Percentiles rank a stretch among this genome's conserved stretches.
Conservation (phyloP, 2,329 filamentous ascomycete species). For the Xylaria sp. region DNA sequence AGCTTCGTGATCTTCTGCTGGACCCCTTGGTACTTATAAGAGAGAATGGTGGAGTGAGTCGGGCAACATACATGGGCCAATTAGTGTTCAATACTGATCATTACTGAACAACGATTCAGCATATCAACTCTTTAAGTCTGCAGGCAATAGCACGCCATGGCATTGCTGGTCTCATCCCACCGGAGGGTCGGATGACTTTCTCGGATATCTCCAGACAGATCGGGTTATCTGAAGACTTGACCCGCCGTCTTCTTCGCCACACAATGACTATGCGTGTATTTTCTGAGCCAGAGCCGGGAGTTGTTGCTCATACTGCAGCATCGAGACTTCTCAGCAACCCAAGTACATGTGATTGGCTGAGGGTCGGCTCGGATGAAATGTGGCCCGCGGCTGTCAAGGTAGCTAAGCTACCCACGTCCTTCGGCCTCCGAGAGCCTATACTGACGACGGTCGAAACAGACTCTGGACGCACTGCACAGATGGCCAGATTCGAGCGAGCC, state of each 20-base stretch:
- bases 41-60: no score
- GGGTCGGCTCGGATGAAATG: constrained; percentile 49
- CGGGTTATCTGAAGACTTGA: constrained; percentile 40
- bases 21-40: constrained; percentile 24
- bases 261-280: constrained; percentile 56
- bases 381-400: constrained; percentile 48
- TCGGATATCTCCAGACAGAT: constrained; percentile 43
- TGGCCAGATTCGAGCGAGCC: constrained; percentile 53
- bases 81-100: no score
- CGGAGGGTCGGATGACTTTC: constrained; percentile 43
- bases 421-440: no score
- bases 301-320: constrained; percentile 54
- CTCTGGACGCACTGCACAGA: constrained; percentile 50
- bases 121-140: constrained; percentile 43
- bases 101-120: no score
- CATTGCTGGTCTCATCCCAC: constrained; percentile 48
- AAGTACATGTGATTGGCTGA: constrained; percentile 49
- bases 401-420: neutral
- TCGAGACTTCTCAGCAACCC: constrained; percentile 50
- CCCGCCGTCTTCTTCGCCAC: constrained; percentile 48
- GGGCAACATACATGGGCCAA: no score
- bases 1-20: constrained; percentile 35
- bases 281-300: constrained; percentile 52
- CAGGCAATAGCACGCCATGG: constrained; percentile 49
- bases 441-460: constrained; percentile 17